These are phyloP conservation scores for Fusarium sp. DNA, from an alignment of 2,329 filamentous ascomycete genomes.

Conservation along the genomic window DNA sequence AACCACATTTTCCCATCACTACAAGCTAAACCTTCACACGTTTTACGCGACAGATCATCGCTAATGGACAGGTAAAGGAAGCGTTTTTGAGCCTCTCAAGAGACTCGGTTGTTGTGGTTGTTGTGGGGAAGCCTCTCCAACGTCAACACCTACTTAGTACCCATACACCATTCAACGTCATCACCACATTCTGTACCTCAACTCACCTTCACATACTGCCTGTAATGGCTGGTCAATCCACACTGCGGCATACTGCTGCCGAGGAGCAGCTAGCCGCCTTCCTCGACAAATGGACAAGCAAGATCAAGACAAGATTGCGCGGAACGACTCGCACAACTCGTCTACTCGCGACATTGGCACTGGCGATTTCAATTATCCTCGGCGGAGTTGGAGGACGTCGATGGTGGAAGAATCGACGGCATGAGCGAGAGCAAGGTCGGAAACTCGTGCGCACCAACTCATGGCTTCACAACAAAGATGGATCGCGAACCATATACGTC, in stretches of 20 bases:
- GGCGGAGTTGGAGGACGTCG: conserved; percentile 82
- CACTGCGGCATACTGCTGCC: conserved; percentile 74
- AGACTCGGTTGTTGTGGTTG: conserved; percentile 37
- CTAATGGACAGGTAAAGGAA: conserved; percentile 43
- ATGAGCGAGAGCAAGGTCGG: conserved; percentile 85
- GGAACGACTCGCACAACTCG: conserved; percentile 78
- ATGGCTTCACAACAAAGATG: conserved; percentile 92
- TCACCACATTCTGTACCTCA: conserved; percentile 15
- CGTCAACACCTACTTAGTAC: conserved; percentile 2
- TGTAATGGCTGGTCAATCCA: conserved; percentile 89
- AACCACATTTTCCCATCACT: conserved; percentile 9
- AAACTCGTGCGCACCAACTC: conserved; percentile 91
- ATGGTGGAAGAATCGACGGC: conserved; percentile 79
- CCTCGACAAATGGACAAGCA: conserved; percentile 69
- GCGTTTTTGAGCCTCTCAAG: conserved; percentile 28
- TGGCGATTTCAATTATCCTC: conserved; percentile 83
- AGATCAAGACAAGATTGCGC: conserved; percentile 68
- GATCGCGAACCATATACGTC: conserved; percentile 93
- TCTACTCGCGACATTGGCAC: conserved; percentile 80
- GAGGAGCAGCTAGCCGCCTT: conserved; percentile 77
- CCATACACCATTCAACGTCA: conserved; percentile 27
- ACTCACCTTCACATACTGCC: neutral
- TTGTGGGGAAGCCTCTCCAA: conserved; percentile 44
- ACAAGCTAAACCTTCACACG: conserved; percentile 8
- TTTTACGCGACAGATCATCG: conserved; percentile 2